Conservation (phyloP, 2,329 filamentous ascomycete genomes). For the Phaeosphaeria sp. region DNA sequence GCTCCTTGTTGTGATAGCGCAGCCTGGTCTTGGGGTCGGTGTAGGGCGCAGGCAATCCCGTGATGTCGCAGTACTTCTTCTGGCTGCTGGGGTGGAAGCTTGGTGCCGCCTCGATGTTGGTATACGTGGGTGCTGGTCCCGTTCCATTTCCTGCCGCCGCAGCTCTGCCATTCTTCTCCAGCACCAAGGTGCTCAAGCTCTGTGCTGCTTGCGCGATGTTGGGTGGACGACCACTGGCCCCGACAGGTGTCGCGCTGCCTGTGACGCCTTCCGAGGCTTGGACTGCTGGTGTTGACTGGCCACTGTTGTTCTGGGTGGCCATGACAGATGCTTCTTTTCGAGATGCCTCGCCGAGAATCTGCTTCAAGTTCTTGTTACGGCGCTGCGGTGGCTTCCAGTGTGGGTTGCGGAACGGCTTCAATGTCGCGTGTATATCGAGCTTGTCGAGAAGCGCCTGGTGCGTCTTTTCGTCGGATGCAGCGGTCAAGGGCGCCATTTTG, state of each 20-base stretch:
- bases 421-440: conserved; percentile 86
- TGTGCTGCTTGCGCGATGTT: conserved; percentile 91
- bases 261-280: conserved; percentile 41
- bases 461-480: conserved; percentile 75
- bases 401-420: conserved; percentile 88
- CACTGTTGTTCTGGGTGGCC: conserved; percentile 83
- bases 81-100: conserved; percentile 78
- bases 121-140: conserved; percentile 81
- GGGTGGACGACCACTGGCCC: conserved; percentile 63
- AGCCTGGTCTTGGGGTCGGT: conserved; percentile 93
- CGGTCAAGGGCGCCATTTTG: conserved; percentile 69
- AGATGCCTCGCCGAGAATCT: conserved; percentile 87
- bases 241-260: conserved; percentile 58
- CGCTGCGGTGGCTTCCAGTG: conserved; percentile 92
- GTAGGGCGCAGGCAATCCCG: conserved; percentile 88
- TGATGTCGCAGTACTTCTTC: conserved; percentile 94
- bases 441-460: conserved; percentile 87
- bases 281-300: conserved; percentile 69
- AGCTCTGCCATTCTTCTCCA: conserved; percentile 74
- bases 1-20: conserved; percentile 90
- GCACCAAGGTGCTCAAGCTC: conserved; percentile 83
- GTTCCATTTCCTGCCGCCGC: conserved; percentile 38
- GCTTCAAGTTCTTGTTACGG: conserved; percentile 98
- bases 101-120: conserved; percentile 94
- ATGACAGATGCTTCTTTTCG: conserved; percentile 88